Evolutionary conservation across 306 rosid genomes (phyloP).

Genomic region (Lithocarpus polystachyus): DNA sequence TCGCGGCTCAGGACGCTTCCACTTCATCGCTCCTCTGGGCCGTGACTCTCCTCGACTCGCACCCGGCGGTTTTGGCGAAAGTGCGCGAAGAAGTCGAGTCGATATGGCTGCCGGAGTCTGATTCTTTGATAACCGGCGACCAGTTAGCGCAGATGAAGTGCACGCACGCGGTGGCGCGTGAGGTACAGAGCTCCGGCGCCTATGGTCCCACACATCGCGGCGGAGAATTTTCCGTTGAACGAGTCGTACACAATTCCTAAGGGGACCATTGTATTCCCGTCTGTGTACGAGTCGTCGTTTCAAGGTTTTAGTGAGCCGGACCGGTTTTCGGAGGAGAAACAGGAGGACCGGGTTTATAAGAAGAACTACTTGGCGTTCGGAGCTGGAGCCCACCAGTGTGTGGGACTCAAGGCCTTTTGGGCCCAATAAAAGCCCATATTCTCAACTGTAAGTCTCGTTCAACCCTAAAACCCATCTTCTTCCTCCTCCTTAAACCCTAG

Average conservation of each 20-base stretch:
- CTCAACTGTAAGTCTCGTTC: not conserved
- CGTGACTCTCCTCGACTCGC: conserved; percentile 65
- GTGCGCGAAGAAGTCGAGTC: conserved; percentile 55
- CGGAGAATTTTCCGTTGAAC: conserved; percentile 52
- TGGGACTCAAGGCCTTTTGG: conserved; percentile 32
- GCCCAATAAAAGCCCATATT: not conserved
- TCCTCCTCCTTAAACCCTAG: not conserved
- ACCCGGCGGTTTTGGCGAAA: conserved; percentile 50
- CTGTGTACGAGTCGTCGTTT: conserved; percentile 67
- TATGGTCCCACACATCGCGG: conserved; percentile 75
- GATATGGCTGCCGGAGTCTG: conserved; percentile 64
- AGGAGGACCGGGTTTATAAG: conserved; percentile 63
- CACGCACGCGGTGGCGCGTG: conserved; percentile 91
- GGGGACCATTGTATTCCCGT: conserved; percentile 82
- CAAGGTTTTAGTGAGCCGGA: conserved; percentile 82
- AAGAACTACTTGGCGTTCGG: conserved; percentile 79
- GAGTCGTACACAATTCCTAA: conserved; percentile 60
- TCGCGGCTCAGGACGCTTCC: conserved; percentile 88
- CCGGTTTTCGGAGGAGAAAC: conserved; percentile 67
- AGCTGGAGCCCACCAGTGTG: conserved; percentile 92
- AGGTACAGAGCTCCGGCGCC: conserved; percentile 84
- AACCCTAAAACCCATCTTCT: not conserved
- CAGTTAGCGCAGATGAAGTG: conserved; percentile 61
- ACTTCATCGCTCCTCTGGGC: conserved; percentile 94
- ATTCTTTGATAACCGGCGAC: conserved; percentile 49